Evolutionary conservation across 2,329 filamentous ascomycete species (phyloP).

Genomic region (Onygenales sp.): DNA sequence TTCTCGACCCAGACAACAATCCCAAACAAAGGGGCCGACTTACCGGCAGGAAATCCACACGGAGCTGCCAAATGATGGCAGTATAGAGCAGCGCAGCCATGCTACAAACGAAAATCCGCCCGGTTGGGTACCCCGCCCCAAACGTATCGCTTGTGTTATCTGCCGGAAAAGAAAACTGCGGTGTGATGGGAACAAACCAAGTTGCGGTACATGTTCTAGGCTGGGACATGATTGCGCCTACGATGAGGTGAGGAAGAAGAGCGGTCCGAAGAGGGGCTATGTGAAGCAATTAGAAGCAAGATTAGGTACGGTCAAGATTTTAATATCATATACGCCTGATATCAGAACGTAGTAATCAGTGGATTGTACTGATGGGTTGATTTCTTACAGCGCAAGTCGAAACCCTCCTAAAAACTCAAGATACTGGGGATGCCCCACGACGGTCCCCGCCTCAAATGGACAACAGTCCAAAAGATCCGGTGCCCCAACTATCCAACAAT

Average conservation of each 20-base stretch:
- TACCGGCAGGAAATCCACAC: neutral
- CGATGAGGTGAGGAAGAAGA: slow-evolving; percentile 88
- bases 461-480: slow-evolving; percentile 19
- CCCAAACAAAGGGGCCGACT: neutral
- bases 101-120: slow-evolving; percentile 20
- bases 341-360: neutral
- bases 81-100: neutral
- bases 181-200: slow-evolving; percentile 76
- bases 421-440: slow-evolving; percentile 29
- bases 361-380: neutral
- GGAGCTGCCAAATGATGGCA: neutral
- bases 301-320: slow-evolving; percentile 56
- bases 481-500: neutral
- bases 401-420: slow-evolving; percentile 75
- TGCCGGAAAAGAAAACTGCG: slow-evolving; percentile 87
- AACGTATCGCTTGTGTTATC: slow-evolving; percentile 88
- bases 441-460: neutral
- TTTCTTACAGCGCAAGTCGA: slow-evolving; percentile 70
- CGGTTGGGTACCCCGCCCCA: slow-evolving; percentile 65
- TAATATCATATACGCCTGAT: slow-evolving; percentile 2
- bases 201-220: slow-evolving; percentile 81
- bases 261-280: slow-evolving; percentile 86
- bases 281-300: slow-evolving; percentile 90
- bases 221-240: slow-evolving; percentile 81
- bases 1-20: neutral